Evolutionary conservation across 306 rosid genomes (phyloP), one percentile per base, ranked within the genome.

Genomic region (Fragaria iinumae): DNA sequence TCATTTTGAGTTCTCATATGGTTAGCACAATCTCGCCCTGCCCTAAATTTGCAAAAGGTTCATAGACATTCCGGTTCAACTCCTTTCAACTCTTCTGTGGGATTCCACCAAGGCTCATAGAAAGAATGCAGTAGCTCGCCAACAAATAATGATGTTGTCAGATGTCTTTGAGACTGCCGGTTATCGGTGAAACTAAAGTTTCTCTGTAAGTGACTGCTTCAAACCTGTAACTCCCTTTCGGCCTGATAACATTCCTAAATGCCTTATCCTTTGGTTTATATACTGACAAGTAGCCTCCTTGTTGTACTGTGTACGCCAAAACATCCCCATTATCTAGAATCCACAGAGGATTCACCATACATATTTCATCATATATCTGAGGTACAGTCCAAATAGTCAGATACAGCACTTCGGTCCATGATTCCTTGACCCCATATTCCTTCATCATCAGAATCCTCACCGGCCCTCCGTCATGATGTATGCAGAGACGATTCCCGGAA

Each of bases 311-410:
- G 38, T 11, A 27, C 1, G 66, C 66, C 25, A 48, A 70, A 48
- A 70, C 9, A 47, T 70, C 43, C 29, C 39, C 74, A 48, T 13
- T 70, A 57, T 47, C 74, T 8, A 70, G 11, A 70, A 70, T 47
- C 41, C 41, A 47, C 6, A 47, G 29, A 44, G 39, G 41, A n/a
- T 16, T 25, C 1, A 47, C 18, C 38, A 0, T 11, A 11, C 8
- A 12, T 13, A 11, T 25, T 9, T 59, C 36, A 11, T 59, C 38
- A 59, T 59, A 59, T 59, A 59, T 10, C 36, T 59, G 2, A 25
- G 36, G 36, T 11, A 59, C 65, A 11, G 0, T 11, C 2, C 4
- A 5, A 59, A 0, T 3, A 25, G 65, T 59, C 36, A 69, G 17
- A 23, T 47, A 29, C 53, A 69, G 5, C 39, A 47, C 34, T 69